Conservation (phyloP, 2,329 filamentous ascomycete species). For the Nemania bipapillata region DNA sequence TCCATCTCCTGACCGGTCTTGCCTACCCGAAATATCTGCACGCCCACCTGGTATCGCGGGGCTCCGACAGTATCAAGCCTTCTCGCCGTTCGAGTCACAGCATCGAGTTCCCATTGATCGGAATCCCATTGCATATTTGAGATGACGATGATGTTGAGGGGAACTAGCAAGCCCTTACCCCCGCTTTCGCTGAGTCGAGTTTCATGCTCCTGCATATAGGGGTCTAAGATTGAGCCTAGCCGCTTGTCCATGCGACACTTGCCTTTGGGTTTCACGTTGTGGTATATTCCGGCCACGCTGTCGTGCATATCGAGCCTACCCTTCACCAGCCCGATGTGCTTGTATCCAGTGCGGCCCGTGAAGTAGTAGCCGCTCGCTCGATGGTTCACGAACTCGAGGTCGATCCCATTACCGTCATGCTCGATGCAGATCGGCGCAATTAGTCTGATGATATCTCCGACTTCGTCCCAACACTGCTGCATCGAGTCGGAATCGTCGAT, state of each 20-base stretch:
- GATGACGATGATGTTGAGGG: constrained; percentile 79
- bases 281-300: constrained; percentile 47
- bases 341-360: constrained; percentile 39
- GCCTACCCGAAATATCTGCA: constrained; percentile 82
- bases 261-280: constrained; percentile 42
- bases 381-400: constrained; percentile 78
- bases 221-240: constrained; percentile 39
- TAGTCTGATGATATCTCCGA: constrained; percentile 67
- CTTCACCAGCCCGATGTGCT: constrained; percentile 42
- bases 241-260: constrained; percentile 38
- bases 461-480: constrained; percentile 72
- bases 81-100: constrained; percentile 63
- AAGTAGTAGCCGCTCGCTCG: constrained; percentile 33
- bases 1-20: constrained; percentile 62
- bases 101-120: constrained; percentile 57
- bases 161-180: constrained; percentile 53
- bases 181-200: background rate
- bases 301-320: constrained; percentile 43
- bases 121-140: constrained; percentile 76
- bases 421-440: constrained; percentile 75
- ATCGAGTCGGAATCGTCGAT: constrained; percentile 80
- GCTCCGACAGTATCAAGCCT: constrained; percentile 70
- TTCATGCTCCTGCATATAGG: constrained; percentile 39
- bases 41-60: constrained; percentile 74
- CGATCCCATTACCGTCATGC: constrained; percentile 75